These are phyloP conservation scores for Paraphoma chrysanthemicola DNA, from an alignment of 2,329 filamentous ascomycete genomes.

Conservation along the genomic window DNA sequence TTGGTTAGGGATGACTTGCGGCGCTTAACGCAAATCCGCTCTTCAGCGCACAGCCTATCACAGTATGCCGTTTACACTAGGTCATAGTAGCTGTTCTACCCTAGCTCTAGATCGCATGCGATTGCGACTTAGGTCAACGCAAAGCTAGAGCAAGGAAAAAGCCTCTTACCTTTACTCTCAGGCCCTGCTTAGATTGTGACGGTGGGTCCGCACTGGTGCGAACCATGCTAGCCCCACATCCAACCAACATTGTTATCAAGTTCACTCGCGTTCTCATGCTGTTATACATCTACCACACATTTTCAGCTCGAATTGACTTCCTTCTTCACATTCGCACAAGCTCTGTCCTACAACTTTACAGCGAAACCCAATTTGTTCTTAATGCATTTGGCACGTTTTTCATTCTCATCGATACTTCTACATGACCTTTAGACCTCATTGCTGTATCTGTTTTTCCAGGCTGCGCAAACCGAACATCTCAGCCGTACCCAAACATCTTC, in stretches of 20 bases:
- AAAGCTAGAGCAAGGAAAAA: slow-evolving; percentile 32
- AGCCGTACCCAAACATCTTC: no score
- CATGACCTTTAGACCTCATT: no score
- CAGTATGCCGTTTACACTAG: slow-evolving; percentile 20
- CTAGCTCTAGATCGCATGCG: slow-evolving; percentile 38
- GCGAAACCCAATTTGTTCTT: no score
- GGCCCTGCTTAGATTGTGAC: slow-evolving; percentile 32
- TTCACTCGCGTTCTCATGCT: no score
- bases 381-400: no score
- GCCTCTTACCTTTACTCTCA: slow-evolving; percentile 28
- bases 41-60: slow-evolving; percentile 14
- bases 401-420: no score
- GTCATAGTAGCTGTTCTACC: slow-evolving; percentile 27
- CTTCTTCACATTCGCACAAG: no score
- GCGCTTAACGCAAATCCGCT: slow-evolving; percentile 29
- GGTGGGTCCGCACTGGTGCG: slow-evolving; percentile 40
- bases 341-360: no score
- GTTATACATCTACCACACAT: slow-evolving; percentile 4
- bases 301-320: no score
- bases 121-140: slow-evolving; percentile 38
- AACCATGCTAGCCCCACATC: slow-evolving; percentile 47
- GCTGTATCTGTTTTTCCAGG: no score
- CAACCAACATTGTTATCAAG: slow-evolving; percentile 27
- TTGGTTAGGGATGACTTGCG: slow-evolving; percentile 14
- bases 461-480: no score